Conservation (phyloP, 2,329 filamentous ascomycete species). For the Beauveria medogensis region DNA sequence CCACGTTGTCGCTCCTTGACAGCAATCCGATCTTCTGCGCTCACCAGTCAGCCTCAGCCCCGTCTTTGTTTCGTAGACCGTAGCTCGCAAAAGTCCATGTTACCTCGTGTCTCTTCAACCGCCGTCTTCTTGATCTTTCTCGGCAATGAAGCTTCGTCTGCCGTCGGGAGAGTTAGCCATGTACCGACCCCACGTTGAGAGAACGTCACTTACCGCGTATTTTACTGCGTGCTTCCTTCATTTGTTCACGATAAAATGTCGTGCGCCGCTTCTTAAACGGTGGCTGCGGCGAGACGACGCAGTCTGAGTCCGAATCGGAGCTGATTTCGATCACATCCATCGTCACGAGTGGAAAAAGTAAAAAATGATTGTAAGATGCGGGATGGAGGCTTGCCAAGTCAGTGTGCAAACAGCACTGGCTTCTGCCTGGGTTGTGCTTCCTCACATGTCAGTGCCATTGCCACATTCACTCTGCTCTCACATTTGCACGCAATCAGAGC, state of each 20-base stretch:
- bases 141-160: background rate
- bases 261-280: background rate
- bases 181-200: background rate
- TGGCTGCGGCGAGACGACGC: background rate
- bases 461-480: background rate
- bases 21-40: too few relatives aligned
- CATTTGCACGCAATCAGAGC: background rate
- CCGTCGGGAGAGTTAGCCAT: background rate
- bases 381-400: background rate
- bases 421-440: background rate
- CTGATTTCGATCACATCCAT: constrained; percentile 12
- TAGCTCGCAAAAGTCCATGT: too few relatives aligned
- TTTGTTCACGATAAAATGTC: background rate
- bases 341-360: background rate
- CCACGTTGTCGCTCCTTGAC: background rate
- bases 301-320: constrained; percentile 8
- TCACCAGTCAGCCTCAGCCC: background rate
- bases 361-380: constrained; percentile 6
- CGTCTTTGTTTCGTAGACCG: background rate
- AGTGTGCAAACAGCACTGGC: background rate
- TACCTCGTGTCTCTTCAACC: background rate
- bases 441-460: constrained; percentile 12
- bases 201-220: background rate
- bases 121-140: background rate
- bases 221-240: background rate